A percentile compares a stretch with the other conserved stretches of the same genome.
Evolutionary conservation across 345 rosid species (phyloP).

Genomic region (Populus simonii): DNA sequence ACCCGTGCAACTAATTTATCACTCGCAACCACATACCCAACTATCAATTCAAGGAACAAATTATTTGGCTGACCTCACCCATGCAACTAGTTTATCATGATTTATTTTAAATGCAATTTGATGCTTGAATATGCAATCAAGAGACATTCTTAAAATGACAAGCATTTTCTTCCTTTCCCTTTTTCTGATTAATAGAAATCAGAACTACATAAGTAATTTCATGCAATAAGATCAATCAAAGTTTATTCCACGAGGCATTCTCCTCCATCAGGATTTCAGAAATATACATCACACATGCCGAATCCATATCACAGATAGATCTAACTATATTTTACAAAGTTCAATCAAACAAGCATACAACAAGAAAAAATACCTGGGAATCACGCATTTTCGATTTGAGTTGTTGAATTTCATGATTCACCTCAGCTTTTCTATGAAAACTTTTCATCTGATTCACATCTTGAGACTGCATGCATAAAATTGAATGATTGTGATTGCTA

Average conservation of each 20-base stretch:
- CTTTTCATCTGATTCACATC: conserved; percentile 73
- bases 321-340: background rate
- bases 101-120: background rate
- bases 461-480: conserved; percentile 55
- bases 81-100: background rate
- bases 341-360: background rate
- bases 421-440: conserved; percentile 87
- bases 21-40: background rate
- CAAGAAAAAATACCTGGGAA: conserved; percentile 67
- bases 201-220: background rate
- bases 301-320: background rate
- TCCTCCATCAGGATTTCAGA: background rate
- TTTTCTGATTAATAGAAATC: background rate
- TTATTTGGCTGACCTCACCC: background rate
- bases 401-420: conserved; percentile 92
- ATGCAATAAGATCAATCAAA: background rate
- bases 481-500: background rate
- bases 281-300: background rate
- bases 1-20: background rate
- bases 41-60: background rate
- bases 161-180: background rate
- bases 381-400: conserved; percentile 93
- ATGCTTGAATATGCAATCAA: background rate
- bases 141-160: background rate
- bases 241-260: background rate